Evolutionary conservation across 1,284 basidiomycete species (phyloP), one percentile per base, ranked within the genome.

Genomic region (Rhodotorula sp.): DNA sequence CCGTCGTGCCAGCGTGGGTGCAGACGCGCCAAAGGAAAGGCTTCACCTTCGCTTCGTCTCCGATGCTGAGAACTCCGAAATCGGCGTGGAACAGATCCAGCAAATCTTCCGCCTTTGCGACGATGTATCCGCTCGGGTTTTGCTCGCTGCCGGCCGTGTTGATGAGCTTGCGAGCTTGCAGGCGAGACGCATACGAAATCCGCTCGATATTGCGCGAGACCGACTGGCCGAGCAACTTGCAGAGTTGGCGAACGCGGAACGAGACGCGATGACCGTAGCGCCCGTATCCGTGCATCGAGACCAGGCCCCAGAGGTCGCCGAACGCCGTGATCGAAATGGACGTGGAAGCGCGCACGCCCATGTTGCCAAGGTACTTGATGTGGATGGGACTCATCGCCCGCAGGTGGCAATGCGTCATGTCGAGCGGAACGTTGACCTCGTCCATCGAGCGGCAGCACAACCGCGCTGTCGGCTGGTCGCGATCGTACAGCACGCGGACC

Each of bases 361-460:
- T 92, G 77, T 92, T 92, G 31, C 84, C 87, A 55, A 91, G 84
- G 81, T 91, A 73, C 82, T 92, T 89, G 77, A 92, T 82, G 79
- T 94, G 92, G 67, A 94, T 92, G 3, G 92, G 92, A 77, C 90
- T 91, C 91, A 94, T 94, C 2, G 92, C 91, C 23, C 92, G 87
- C 19, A 94, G 83, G 79, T 90, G 91, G 71, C 88, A 90, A 80
- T 93, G 90, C 0, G 92, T 93, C 91, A 94, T 93, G 79, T 94
- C 88, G 72, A 94, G 82, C 2, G 92, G 91, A 5, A 82, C 82
- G 54, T 89, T 85, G 12, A 94, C 83, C 80, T 94, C 92, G 38
- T 85, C 84, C 76, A 84, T 84, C 66, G 83, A 85, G 61, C 87
- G 84, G 59, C 89, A 88, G 19, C 94, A 88, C 64, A 95, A 84